Evolutionary conservation across 2,329 filamentous ascomycete genomes (phyloP).

Genomic region (Rhinocladiella mackenziei): DNA sequence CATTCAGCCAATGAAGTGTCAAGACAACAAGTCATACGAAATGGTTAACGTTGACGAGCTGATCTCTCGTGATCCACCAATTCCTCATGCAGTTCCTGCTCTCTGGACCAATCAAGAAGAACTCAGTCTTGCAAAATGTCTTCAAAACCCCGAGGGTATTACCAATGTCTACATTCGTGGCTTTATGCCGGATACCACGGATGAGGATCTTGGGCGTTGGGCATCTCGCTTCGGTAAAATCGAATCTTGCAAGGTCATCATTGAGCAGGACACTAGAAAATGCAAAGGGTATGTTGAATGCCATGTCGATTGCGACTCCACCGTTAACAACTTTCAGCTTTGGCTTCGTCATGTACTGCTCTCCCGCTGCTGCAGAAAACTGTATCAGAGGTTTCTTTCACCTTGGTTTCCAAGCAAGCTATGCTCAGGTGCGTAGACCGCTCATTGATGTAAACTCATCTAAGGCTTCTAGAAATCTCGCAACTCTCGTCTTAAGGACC

Average conservation of each 20-base stretch:
- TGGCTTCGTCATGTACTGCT: slow-evolving; percentile 93
- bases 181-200: slow-evolving; percentile 89
- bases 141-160: slow-evolving; percentile 91
- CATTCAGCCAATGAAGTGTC: slow-evolving; percentile 45
- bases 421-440: slow-evolving; percentile 67
- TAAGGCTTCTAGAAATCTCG: slow-evolving; percentile 73
- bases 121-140: slow-evolving; percentile 86
- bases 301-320: too few relatives aligned
- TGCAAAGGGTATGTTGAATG: slow-evolving; percentile 96
- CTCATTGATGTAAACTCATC: slow-evolving; percentile 32
- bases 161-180: slow-evolving; percentile 98
- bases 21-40: slow-evolving; percentile 42
- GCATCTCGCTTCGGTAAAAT: slow-evolving; percentile 86
- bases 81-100: slow-evolving; percentile 85
- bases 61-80: slow-evolving; percentile 69
- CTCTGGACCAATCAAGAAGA: slow-evolving; percentile 76
- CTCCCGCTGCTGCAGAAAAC: slow-evolving; percentile 82
- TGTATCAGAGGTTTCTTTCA: slow-evolving; percentile 95
- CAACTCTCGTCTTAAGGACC: slow-evolving; percentile 95
- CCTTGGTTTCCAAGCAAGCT: slow-evolving; percentile 94
- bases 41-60: slow-evolving; percentile 58
- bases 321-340: too few relatives aligned
- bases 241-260: slow-evolving; percentile 97
- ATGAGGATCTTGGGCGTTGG: slow-evolving; percentile 79
- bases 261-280: slow-evolving; percentile 84